Base-by-base conservation (phyloP, 2,329 filamentous ascomycete species). In the Nigrospora oryzae region DNA sequence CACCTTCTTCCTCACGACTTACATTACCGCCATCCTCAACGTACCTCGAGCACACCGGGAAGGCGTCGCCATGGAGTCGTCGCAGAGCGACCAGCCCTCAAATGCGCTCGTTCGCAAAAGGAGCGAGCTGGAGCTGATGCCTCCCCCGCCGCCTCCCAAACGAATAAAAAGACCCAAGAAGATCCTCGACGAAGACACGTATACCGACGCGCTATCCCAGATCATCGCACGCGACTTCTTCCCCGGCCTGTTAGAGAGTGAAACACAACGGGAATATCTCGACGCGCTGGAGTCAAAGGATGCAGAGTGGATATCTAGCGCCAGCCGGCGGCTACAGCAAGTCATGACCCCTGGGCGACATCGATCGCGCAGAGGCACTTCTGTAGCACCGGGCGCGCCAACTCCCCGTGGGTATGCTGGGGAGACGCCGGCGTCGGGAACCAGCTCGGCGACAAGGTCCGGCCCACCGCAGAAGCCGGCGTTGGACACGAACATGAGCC, bases 191-290 rank as follows among this genome's bases (percentile, higher is more conserved):
- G 93, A 98, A 72, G 91, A 98, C 54, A 82, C 85, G 43, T 98
- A 98, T 64, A 93, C 89, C 2, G 82, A 89, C 46, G 86, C 87
- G 1, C 74, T 98, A 28, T 95, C 90, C 0, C 84, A 93, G 54
- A 97, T 98, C 60, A 95, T 98, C 51, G 88, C 89, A 11, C 83
- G 93, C 52, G 93, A 98, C 71, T 98, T 95, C 71, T 98, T 97
- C 58, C 93, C 93, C 0, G 93, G 91, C 0, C 74, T 98, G 0
- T 70, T 90, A 5, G 89, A 97, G 62, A 83, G 83, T 13, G 83
- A 95, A 56, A 84, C 84, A 1, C 89, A 96, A 62, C 83, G 89
- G 61, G 93, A 98, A 56, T 97, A 96, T 55, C 73, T 98, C 30
- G 84, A 94, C 57, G 93, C 93, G 0, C 68, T 97, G 10, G 89